phyloP scores from a whole-genome alignment of 176 grass and related monocot genomes.

The Triticum timopheevii region DNA sequence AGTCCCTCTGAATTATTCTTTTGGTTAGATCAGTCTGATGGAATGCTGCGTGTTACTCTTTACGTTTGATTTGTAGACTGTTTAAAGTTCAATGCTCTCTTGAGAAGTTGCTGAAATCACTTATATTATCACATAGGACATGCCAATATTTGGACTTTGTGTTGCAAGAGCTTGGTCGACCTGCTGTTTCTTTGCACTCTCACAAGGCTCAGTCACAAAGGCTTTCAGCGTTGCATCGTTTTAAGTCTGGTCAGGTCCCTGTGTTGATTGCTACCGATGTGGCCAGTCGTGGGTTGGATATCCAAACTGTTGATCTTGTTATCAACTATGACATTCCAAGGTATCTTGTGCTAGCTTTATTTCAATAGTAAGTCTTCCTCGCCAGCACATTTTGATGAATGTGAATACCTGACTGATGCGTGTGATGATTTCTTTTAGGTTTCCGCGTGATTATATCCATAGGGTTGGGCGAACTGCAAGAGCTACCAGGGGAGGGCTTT shows the following conservation, averaged over 20 bases:
- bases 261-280: constrained; percentile 83
- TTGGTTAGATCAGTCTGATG: constrained; percentile 5
- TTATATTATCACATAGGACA: constrained; percentile 49
- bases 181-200: constrained; percentile 85
- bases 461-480: constrained; percentile 95
- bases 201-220: constrained; percentile 74
- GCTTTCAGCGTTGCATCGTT: constrained; percentile 64
- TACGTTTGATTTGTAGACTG: neutral
- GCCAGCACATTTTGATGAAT: constrained; percentile 7
- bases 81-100: neutral
- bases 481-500: constrained; percentile 75
- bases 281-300: constrained; percentile 96
- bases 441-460: constrained; percentile 80
- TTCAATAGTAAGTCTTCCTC: neutral
- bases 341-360: constrained; percentile 31
- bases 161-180: constrained; percentile 65
- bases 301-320: constrained; percentile 96
- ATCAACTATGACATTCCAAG: constrained; percentile 94
- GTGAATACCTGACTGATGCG: neutral
- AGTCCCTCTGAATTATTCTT: neutral
- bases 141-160: constrained; percentile 77
- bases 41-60: neutral
- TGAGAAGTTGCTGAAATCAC: constrained; percentile 17
- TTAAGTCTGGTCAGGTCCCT: constrained; percentile 76
- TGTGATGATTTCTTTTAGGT: constrained; percentile 44